Evolutionary conservation across 352 stramenopile species (phyloP).

Genomic region (Phytopythium boreale): DNA sequence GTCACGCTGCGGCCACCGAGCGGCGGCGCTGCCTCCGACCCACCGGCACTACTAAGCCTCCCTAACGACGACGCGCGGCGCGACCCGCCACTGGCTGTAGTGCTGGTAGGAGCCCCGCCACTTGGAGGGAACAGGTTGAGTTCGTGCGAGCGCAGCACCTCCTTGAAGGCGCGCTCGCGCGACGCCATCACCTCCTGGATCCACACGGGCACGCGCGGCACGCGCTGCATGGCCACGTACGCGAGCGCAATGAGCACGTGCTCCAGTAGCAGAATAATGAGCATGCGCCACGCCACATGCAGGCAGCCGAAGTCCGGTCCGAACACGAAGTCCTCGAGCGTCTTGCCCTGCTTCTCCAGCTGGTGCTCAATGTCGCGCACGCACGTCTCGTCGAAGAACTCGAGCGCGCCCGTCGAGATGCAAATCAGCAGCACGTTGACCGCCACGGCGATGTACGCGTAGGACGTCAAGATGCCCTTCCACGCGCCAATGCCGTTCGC

Average conservation of each 20-base stretch:
- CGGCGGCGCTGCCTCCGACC: constrained; percentile 25
- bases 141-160: constrained; percentile 47
- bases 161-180: constrained; percentile 66
- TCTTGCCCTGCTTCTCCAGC: constrained; percentile 59
- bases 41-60: constrained; percentile 4
- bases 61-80: background rate
- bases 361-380: constrained; percentile 52
- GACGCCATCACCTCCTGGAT: constrained; percentile 53
- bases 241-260: constrained; percentile 49
- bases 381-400: constrained; percentile 66
- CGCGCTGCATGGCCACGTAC: constrained; percentile 50
- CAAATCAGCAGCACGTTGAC: constrained; percentile 72
- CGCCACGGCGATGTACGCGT: constrained; percentile 64
- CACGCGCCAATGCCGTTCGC: constrained; percentile 77
- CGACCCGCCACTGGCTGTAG: background rate
- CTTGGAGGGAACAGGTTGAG: constrained; percentile 36
- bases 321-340: constrained; percentile 61
- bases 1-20: constrained; percentile 11
- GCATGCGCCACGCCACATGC: constrained; percentile 50
- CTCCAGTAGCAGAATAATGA: constrained; percentile 58
- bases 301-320: constrained; percentile 64
- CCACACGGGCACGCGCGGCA: constrained; percentile 49
- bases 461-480: constrained; percentile 52
- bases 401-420: constrained; percentile 63
- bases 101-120: background rate